phyloP scores from a whole-genome alignment of 2,329 filamentous ascomycete genomes.

The Fusarium chaquense region DNA sequence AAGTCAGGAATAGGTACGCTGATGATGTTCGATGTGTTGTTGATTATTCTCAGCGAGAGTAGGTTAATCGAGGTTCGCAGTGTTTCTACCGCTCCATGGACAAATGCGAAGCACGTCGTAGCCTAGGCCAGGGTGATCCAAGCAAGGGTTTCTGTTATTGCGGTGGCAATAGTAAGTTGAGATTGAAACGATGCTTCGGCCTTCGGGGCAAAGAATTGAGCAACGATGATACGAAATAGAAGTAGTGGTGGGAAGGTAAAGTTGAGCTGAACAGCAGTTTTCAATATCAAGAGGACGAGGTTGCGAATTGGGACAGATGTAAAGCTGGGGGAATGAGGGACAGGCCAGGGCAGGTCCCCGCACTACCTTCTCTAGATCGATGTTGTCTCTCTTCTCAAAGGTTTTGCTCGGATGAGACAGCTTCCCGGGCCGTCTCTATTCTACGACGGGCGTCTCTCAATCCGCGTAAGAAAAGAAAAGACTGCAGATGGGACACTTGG shows the following conservation, averaged over 20 bases:
- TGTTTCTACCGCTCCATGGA: constrained; percentile 10
- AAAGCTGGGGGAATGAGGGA: constrained; percentile 42
- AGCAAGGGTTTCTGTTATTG: constrained; percentile 15
- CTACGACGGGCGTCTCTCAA: constrained; percentile 43
- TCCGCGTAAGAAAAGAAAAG: constrained; percentile 37
- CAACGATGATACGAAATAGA: constrained; percentile 7
- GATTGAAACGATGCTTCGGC: constrained; percentile 5
- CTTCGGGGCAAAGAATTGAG: constrained; percentile 12
- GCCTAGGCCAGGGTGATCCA: constrained; percentile 17
- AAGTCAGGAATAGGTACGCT: background rate
- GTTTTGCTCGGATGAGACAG: constrained; percentile 41
- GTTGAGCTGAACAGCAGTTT: constrained; percentile 26
- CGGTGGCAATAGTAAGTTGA: constrained; percentile 21
- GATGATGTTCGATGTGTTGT: constrained; percentile 5
- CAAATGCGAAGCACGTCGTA: constrained; percentile 16
- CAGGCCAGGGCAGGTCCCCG: constrained; percentile 41
- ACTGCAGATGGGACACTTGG: constrained; percentile 27
- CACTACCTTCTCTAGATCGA: constrained; percentile 34
- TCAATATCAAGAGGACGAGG: constrained; percentile 37
- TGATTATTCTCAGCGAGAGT: constrained; percentile 2
- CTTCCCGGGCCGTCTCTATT: constrained; percentile 38
- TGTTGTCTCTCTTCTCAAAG: constrained; percentile 48
- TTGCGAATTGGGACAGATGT: constrained; percentile 42
- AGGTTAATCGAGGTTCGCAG: background rate
- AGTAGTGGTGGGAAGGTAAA: constrained; percentile 10